Conservation (phyloP, 768 basidiomycete species). For the Podaxis pistillaris region DNA sequence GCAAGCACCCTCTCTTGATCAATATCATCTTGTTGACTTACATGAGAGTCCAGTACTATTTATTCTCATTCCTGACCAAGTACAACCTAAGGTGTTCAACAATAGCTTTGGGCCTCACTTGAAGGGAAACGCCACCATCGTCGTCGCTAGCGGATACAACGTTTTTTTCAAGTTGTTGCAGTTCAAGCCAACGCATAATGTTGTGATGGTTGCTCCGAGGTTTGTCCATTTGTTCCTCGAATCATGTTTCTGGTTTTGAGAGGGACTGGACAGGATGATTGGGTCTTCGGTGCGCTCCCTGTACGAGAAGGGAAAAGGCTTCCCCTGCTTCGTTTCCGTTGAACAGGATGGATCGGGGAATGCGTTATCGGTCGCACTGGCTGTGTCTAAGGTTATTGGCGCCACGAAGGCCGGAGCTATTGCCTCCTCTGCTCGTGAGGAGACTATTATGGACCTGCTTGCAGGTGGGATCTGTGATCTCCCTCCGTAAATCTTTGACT, state of each 20-base stretch:
- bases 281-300: constrained; percentile 63
- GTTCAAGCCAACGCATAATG: constrained; percentile 52
- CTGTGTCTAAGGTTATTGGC: constrained; percentile 56
- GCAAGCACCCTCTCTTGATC: constrained; percentile 27
- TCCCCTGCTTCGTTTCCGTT: constrained; percentile 64
- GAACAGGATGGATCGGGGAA: constrained; percentile 58
- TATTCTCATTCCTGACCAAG: constrained; percentile 63
- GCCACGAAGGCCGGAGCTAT: constrained; percentile 65
- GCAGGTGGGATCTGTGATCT: constrained; percentile 32
- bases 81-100: constrained; percentile 63
- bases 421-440: constrained; percentile 58
- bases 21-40: not conserved
- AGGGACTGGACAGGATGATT: constrained; percentile 47
- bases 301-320: constrained; percentile 58
- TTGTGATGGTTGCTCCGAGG: constrained; percentile 70
- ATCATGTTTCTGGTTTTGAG: not conserved
- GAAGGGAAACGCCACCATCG: constrained; percentile 47
- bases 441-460: constrained; percentile 64
- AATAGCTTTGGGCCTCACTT: constrained; percentile 47
- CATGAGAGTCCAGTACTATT: constrained; percentile 44
- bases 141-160: constrained; percentile 66
- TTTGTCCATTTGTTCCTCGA: constrained; percentile 18
- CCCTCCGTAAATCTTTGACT: not conserved
- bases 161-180: constrained; percentile 59
- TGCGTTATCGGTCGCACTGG: constrained; percentile 45